Base-by-base conservation (phyloP, 345 rosid genomes). In the Leavenworthia alabamica region DNA sequence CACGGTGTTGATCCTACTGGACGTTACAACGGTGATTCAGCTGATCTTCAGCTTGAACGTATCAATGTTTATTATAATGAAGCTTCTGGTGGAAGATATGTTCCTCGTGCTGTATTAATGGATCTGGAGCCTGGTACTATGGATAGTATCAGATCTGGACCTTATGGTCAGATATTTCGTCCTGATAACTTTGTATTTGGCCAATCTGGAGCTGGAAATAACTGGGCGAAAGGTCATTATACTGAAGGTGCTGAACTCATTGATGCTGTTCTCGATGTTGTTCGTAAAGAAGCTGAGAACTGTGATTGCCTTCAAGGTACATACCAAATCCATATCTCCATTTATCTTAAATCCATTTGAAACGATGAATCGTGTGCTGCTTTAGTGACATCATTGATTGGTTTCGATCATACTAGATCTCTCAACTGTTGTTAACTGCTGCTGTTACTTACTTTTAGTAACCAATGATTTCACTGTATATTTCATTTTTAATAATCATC, bases 51-150 rank as follows among this genome's bases (percentile, higher is more conserved):
- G 68, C 82, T 91, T 49, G 98, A 91, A 76, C 79, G 96, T 24
- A 91, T 91, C 79, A 88, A 91, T 45, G 96, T 91, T 4, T 91
- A 91, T 71, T 91, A 86, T 77, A 91, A 91, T 7, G 98, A 91
- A 64, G 96, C 98, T 1, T 80, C 96, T 11, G 98, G 95, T 13
- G 96, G 96, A 8, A 61, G 96, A 58, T 91, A 88, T 67, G 98
- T 91, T 7, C 98, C 98, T 2, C 80, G 98, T 5, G 96, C 98
- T 3, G 98, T 91, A 9, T 96, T 88, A 12, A 91, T 91, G 98
- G 98, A 91, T 81, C 98, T 91, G 36, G 98, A 91, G 73, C 98
- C 98, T 4, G 98, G 98, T 26, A 91, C 98, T 24, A 91, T 91
- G 98, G 98, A 91, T 44, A 86, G 94, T 65, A 91, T 91, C 76